phyloP scores from a whole-genome alignment of 345 rosid species.

The Noccaea caerulescens region DNA sequence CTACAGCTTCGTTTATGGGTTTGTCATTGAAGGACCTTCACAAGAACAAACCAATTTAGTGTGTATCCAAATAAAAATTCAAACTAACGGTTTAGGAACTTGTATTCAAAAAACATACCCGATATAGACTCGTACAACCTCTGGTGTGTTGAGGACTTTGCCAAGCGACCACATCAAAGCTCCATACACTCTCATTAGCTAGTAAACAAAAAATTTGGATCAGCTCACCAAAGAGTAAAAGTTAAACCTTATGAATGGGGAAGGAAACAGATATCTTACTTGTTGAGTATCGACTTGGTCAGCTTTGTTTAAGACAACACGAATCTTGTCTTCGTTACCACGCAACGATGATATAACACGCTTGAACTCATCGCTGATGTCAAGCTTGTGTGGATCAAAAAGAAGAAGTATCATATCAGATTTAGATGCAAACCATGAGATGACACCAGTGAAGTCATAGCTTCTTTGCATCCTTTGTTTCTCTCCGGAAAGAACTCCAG shows the following conservation, averaged over 20 bases:
- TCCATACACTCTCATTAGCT: conserved; percentile 98
- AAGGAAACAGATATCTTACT: conserved; percentile 43
- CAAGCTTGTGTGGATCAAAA: conserved; percentile 96
- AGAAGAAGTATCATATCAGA: conserved; percentile 92
- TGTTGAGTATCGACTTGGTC: conserved; percentile 96
- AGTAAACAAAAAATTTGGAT: conserved; percentile 3
- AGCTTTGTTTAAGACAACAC: conserved; percentile 93
- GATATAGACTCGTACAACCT: conserved; percentile 87
- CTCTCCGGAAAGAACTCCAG: conserved; percentile 95
- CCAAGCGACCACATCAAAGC: conserved; percentile 99
- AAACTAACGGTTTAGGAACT: neutral
- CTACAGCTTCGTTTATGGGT: conserved; percentile 57
- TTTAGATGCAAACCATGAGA: conserved; percentile 97
- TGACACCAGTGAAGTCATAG: conserved; percentile 89
- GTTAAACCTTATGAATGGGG: neutral
- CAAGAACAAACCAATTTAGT: conserved; percentile 6
- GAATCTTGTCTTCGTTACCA: conserved; percentile 93
- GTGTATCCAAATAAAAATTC: neutral
- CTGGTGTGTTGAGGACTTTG: conserved; percentile 90
- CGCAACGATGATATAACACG: conserved; percentile 84
- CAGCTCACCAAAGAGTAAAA: neutral
- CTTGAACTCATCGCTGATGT: conserved; percentile 93
- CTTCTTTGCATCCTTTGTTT: conserved; percentile 88
- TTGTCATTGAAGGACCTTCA: conserved; percentile 90
- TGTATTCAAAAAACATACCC: conserved; percentile 53